phyloP scores from a whole-genome alignment of 768 basidiomycete species.

The Tricholoma saponaceum region DNA sequence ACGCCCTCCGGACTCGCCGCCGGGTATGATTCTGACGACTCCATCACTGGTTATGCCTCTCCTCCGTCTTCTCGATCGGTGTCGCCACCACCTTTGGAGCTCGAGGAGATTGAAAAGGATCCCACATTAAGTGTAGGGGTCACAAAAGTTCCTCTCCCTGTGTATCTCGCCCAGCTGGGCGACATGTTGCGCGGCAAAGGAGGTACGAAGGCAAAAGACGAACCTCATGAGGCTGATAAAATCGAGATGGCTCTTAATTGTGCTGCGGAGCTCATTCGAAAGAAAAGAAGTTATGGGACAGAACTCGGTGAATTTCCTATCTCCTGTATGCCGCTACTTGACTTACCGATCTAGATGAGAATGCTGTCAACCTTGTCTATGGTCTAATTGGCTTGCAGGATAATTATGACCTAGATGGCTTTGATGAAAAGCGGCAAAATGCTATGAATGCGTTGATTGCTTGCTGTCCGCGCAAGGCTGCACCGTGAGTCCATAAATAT shows the following conservation, averaged over 20 bases:
- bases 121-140: slow-evolving; percentile 70
- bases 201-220: slow-evolving; percentile 46
- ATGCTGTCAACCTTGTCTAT: slow-evolving; percentile 77
- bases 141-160: slow-evolving; percentile 74
- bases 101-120: slow-evolving; percentile 82
- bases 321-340: not conserved
- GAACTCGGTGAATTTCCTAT: slow-evolving; percentile 63
- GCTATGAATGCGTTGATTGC: slow-evolving; percentile 76
- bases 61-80: slow-evolving; percentile 61
- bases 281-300: slow-evolving; percentile 79
- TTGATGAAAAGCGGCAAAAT: slow-evolving; percentile 71
- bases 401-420: slow-evolving; percentile 79
- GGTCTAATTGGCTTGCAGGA: slow-evolving; percentile 73
- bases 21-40: slow-evolving; percentile 77
- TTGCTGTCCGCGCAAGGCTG: slow-evolving; percentile 72
- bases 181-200: slow-evolving; percentile 65
- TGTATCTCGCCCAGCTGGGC: slow-evolving; percentile 85
- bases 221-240: slow-evolving; percentile 65
- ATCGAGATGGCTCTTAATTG: slow-evolving; percentile 76
- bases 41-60: slow-evolving; percentile 78
- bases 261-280: slow-evolving; percentile 81
- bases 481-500: slow-evolving; percentile 60
- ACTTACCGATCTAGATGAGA: slow-evolving; percentile 61
- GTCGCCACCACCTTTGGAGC: slow-evolving; percentile 78
- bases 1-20: slow-evolving; percentile 16